These are phyloP conservation scores for Porphyrellus cyaneotinctus DNA, from an alignment of 768 basidiomycete species.

Conservation along the genomic window DNA sequence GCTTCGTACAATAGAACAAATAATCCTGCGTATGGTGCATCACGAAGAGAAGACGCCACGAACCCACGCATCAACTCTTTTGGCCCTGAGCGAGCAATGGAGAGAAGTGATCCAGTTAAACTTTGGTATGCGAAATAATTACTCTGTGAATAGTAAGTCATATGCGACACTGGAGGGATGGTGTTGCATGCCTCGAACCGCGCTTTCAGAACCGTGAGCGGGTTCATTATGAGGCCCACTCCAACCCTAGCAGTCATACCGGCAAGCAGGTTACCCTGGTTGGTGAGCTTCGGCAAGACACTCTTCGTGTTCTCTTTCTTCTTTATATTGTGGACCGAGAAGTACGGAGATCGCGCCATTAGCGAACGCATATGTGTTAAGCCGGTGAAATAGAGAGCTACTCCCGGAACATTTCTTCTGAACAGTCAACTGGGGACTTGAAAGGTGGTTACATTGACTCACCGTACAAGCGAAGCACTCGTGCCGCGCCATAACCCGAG, in stretches of 20 bases:
- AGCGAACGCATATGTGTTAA: slow-evolving; percentile 76
- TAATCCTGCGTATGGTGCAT: slow-evolving; percentile 91
- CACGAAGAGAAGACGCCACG: slow-evolving; percentile 82
- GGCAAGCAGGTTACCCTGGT: slow-evolving; percentile 77
- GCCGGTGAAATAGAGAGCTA: slow-evolving; percentile 87
- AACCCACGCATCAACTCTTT: slow-evolving; percentile 84
- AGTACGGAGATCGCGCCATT: slow-evolving; percentile 71
- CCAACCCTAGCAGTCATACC: slow-evolving; percentile 78
- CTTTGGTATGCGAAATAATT: slow-evolving; percentile 70
- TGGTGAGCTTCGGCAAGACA: slow-evolving; percentile 66
- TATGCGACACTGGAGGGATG: background rate
- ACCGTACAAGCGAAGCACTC: slow-evolving; percentile 72
- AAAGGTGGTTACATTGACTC: slow-evolving; percentile 5
- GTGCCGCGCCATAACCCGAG: slow-evolving; percentile 88
- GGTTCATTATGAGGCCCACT: slow-evolving; percentile 84
- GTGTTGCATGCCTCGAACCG: slow-evolving; percentile 72
- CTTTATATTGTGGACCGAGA: slow-evolving; percentile 46
- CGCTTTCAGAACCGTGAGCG: slow-evolving; percentile 87
- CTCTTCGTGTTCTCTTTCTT: slow-evolving; percentile 35
- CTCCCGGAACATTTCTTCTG: slow-evolving; percentile 84
- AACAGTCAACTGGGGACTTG: slow-evolving; percentile 1
- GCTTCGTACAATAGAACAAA: slow-evolving; percentile 88
- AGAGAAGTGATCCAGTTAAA: slow-evolving; percentile 52
- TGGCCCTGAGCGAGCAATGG: slow-evolving; percentile 66
- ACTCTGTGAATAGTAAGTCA: slow-evolving; percentile 46